Conservation (phyloP, 495 filamentous ascomycete genomes). For the Saxophila tyrrhenica region DNA sequence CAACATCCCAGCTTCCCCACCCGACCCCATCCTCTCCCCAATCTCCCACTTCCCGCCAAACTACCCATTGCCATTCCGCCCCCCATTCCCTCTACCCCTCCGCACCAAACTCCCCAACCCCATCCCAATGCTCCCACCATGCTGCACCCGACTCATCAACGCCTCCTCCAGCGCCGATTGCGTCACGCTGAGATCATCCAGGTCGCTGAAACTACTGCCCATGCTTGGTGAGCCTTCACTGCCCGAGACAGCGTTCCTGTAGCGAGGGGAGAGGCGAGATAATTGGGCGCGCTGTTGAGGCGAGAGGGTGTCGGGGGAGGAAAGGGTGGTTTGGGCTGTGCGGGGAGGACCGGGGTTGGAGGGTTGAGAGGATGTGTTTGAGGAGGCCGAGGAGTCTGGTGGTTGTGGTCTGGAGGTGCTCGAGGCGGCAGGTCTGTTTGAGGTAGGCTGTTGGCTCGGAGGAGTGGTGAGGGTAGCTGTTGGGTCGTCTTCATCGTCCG, state of each 20-base stretch:
- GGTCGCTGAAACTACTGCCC: slow-evolving; percentile 94
- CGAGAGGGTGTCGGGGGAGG: slow-evolving; percentile 30
- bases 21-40: neutral
- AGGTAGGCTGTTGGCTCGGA: slow-evolving; percentile 18
- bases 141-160: slow-evolving; percentile 83
- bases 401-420: slow-evolving; percentile 1
- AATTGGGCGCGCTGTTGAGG: slow-evolving; percentile 40
- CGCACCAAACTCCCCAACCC: slow-evolving; percentile 70
- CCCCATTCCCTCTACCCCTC: slow-evolving; percentile 34
- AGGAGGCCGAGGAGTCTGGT: slow-evolving; percentile 19
- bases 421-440: neutral
- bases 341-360: slow-evolving; percentile 10
- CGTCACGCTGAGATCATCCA: slow-evolving; percentile 91
- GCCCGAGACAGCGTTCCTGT: slow-evolving; percentile 34
- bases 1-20: no score
- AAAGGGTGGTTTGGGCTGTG: slow-evolving; percentile 9
- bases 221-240: slow-evolving; percentile 90
- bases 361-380: slow-evolving; percentile 6
- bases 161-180: slow-evolving; percentile 90
- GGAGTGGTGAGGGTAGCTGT: slow-evolving; percentile 50
- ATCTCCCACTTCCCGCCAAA: neutral
- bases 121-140: slow-evolving; percentile 46
- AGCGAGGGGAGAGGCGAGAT: slow-evolving; percentile 38
- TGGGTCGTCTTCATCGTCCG: slow-evolving; percentile 44
- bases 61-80: neutral